Base-by-base conservation (phyloP, 306 rosid genomes). In the Prunus armeniaca region DNA sequence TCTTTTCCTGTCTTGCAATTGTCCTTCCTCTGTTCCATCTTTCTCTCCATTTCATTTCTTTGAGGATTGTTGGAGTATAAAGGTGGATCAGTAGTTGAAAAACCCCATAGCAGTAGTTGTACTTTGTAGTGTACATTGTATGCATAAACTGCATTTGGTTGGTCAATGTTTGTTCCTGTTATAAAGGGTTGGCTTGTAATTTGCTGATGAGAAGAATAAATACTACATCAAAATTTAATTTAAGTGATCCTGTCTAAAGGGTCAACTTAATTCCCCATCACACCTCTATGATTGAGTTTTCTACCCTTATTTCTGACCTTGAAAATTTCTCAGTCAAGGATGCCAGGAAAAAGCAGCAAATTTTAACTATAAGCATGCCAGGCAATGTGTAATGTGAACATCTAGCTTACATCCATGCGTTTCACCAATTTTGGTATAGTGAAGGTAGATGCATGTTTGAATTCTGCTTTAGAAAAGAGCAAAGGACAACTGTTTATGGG, bases 1-100 rank as follows among this genome's bases (percentile, higher is more conserved):
- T 89, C 91, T 83, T 80, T 85, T 89, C 89, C 79, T 93, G 93
- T 93, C 91, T 87, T 76, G 62, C 67, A 25, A 25, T 79, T 88
- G 86, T 74, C 83, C 87, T 88, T 67, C 54, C 20, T 77, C 65
- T 78, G 69, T 43, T 67, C 73, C 66, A 12, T 63, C 64, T 63
- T 56, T 22, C 9, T 65, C 55, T 81, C 22, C 11, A 2, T 38
- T 71, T 71, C 50, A n/a, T 41, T 43, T 65, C n/a, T 68, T 34
- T 75, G 4, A 17, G 68, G 68, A 75, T 2, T 46, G 55, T 46
- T 60, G 80, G 78, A 67, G 75, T 64, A 65, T 81, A 58, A 71
- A 76, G 64, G 74, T 67, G 73, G 62, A 73, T 61, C 45, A 27
- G 61, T 5, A 18, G 51, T 20, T 34, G 50, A 56, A 58, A 57